Evolutionary conservation across 164 flowering plant genomes (phyloP), one percentile per base, ranked within the genome.

Genomic region (Vitis rotundifolia): DNA sequence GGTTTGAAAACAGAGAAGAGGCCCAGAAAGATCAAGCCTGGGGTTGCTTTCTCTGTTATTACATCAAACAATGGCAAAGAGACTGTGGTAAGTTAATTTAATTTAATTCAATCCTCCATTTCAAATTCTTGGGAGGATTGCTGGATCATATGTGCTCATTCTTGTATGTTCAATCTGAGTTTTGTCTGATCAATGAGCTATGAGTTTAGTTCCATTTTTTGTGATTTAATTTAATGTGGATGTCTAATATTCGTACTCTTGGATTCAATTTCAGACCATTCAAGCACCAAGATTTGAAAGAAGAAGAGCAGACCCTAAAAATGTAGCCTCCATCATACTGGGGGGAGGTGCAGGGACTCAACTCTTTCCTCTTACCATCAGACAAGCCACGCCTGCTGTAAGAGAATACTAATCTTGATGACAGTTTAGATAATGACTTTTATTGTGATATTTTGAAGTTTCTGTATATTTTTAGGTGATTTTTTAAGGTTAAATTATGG

Each of bases 261-360:
- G 61, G 44, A 11, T 65, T 70, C 31, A n/a, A 72, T 61, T 63
- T 59, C 76, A 88, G 92, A 82, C 78, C 14, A 18, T 83, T 2
- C 79, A 79, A 68, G 76, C 78, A 9, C 88, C 91, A 13, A 18
- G 69, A 29, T 19, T 80, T 31, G 82, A 73, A 55, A 84, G 86
- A 59, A 75, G 71, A 68, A 81, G 68, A 75, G 95, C 81, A 15
- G 84, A 87, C 64, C 91, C 97, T 0, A 90, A 90, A 63, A 83
- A 78, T 76, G 93, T 93, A 37, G 93, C 93, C 11, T 83, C 98
- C 13, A 84, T 93, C 63, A 91, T 93, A 68, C 73, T 93, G 68
- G 98, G 98, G 54, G 98, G 98, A 51, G 98, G 97, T 9, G 82
- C 91, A 11, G 98, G 98, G 66, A 75, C 91, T 51, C 83, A 85